Evolutionary conservation across 2,329 filamentous ascomycete species (phyloP), one percentile per base, ranked within the genome.

Genomic region (Parastagonospora nodorum): DNA sequence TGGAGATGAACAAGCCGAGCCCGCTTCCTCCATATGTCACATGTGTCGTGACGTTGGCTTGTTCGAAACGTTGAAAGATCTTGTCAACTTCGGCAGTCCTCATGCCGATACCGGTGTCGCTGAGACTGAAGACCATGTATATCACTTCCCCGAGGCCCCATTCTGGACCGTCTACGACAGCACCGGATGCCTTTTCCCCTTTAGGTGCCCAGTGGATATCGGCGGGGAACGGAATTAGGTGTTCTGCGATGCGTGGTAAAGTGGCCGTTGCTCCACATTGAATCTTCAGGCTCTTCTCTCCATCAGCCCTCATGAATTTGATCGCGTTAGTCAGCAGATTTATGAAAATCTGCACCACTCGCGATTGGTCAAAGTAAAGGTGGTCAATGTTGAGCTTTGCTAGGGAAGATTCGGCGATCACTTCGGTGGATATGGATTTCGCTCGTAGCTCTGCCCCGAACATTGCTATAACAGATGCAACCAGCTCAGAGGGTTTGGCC

Each of bases 281-380:
- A 19, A 44, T 15, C 15, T 12, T n/a, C 5, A 35, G 8, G 10
- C 12, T 35, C 31, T 33, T 33, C 7, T 35, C 19, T n/a, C 40
- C 40, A 5, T 16, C 27, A 19, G 63, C 54, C 28, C 74, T 69
- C 0, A 74, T 75, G 51, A 73, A 73, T 36, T 73, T 73, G 47
- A 74, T 67, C 4, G 61, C 65, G 37, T 74, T 73, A 2, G 88
- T 90, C 15, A 92, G 75, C 3, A 92, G 77, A 64, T 92, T 92
- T 5, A 87, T 90, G 31, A 92, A 83, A 51, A 96, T 92, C 64
- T 95, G 91, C 1, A 74, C 64, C 3, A 77, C 55, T 28, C 75
- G 65, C 32, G 66, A 73, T 0, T 73, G 68, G 51, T 78, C 76
- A 0, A 78, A 57, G 14, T 74, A 61, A 4, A 77, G 62, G 48